These are phyloP conservation scores for Emergomyces pasteurianus DNA, from an alignment of 2,329 filamentous ascomycete genomes.

Conservation along the genomic window DNA sequence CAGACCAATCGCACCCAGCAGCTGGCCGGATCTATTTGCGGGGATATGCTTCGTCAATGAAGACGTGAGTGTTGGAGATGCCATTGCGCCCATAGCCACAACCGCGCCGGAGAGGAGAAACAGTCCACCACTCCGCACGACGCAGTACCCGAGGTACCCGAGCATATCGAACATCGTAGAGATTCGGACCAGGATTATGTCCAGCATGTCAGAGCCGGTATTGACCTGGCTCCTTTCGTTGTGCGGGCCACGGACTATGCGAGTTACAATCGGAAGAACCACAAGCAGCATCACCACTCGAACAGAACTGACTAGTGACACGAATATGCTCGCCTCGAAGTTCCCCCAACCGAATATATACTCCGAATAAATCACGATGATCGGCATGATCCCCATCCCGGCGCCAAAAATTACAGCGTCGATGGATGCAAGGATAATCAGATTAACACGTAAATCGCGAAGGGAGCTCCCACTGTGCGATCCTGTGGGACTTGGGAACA, in stretches of 20 bases:
- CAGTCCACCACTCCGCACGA: slow-evolving; percentile 48
- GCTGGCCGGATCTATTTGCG: slow-evolving; percentile 63
- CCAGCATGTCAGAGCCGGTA: slow-evolving; percentile 62
- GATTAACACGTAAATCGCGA: slow-evolving; percentile 57
- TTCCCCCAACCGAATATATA: slow-evolving; percentile 73
- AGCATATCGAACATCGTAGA: slow-evolving; percentile 65
- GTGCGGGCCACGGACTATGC: slow-evolving; percentile 49
- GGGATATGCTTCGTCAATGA: slow-evolving; percentile 86
- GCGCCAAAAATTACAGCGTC: slow-evolving; percentile 75
- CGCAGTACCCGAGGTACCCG: slow-evolving; percentile 63
- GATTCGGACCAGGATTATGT: slow-evolving; percentile 62
- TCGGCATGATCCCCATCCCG: slow-evolving; percentile 67
- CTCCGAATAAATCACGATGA: slow-evolving; percentile 73
- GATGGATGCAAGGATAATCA: slow-evolving; percentile 66
- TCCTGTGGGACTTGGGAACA: slow-evolving; percentile 49
- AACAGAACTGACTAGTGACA: slow-evolving; percentile 65
- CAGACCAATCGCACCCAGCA: slow-evolving; percentile 80
- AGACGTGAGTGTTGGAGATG: slow-evolving; percentile 71
- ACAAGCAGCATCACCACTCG: slow-evolving; percentile 66
- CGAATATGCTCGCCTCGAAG: slow-evolving; percentile 65
- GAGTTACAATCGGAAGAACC: slow-evolving; percentile 64
- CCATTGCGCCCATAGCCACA: slow-evolving; percentile 70
- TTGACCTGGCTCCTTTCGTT: slow-evolving; percentile 34
- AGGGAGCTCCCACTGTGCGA: slow-evolving; percentile 37
- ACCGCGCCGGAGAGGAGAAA: slow-evolving; percentile 64